Base-by-base conservation (phyloP, 2,329 filamentous ascomycete species). In the Fusarium incarnatum region DNA sequence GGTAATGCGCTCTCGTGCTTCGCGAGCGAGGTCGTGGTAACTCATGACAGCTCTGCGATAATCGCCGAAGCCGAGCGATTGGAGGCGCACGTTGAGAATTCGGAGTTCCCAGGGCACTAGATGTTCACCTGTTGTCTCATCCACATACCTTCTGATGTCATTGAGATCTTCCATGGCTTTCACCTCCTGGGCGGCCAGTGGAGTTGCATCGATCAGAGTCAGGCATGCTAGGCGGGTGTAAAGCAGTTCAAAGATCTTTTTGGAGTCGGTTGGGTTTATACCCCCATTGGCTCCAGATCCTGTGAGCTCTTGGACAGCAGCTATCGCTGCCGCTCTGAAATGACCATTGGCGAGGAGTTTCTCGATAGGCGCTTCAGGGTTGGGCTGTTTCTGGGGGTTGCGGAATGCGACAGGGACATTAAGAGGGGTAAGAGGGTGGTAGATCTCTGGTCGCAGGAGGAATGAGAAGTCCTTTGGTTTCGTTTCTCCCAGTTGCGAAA, bases 91-190 rank as follows among this genome's bases (percentile, higher is more conserved):
- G 9, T 91, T 90, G 18, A 98, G 85, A 5, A 98, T 87, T 9
- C 96, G 89, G 55, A 99, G 85, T 44, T 91, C 87, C 94, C 96
- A 99, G 0, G 95, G 95, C 1, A 95, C 92, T 1, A 97, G 85
- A 77, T 92, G 91, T 56, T 81, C 80, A 22, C 83, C 86, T 0
- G 81, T 85, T 25, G 79, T 75, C n/a, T 85, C 83, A 72, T 87
- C 87, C 9, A 84, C 80, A 77, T 89, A 93, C 67, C 83, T 86
- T 57, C 81, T 81, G 11, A 80, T 81, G 23, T 85, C 85, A 75
- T 87, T 88, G 2, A 91, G 80, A 73, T 91, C 89, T 73, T 90
- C 87, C 4, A 91, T 81, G 3, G 86, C 86, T 74, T 89, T 89
- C 30, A 87, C 88, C 75, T 91, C 89, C 74, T 91, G 91, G 44